phyloP scores from a whole-genome alignment of 2,329 filamentous ascomycete genomes.

The Phoma sp. region DNA sequence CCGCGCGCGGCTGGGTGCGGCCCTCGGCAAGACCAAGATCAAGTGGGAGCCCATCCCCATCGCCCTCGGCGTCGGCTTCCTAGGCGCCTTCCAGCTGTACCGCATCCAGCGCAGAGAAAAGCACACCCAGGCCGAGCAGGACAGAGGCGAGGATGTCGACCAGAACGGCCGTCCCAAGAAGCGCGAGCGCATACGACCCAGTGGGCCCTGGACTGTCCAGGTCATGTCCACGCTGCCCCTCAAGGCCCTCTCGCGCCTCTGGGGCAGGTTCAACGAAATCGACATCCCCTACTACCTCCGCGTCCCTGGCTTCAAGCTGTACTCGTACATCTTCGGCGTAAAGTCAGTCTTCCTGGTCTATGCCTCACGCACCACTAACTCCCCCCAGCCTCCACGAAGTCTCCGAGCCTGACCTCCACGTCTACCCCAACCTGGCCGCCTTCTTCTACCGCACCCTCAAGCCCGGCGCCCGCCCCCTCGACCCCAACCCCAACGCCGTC shows the following conservation, averaged over 20 bases:
- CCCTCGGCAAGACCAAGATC: slow-evolving; percentile 69
- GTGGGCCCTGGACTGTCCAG: slow-evolving; percentile 90
- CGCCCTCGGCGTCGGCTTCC: slow-evolving; percentile 81
- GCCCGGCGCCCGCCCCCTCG: slow-evolving; percentile 82
- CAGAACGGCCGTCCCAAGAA: slow-evolving; percentile 55
- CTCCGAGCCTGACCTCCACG: slow-evolving; percentile 83
- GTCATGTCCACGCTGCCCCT: slow-evolving; percentile 92
- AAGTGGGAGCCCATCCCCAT: slow-evolving; percentile 93
- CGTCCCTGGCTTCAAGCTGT: slow-evolving; percentile 88
- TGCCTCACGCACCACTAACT: slow-evolving; percentile 48
- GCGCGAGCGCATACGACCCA: slow-evolving; percentile 73
- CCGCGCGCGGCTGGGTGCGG: slow-evolving; percentile 61
- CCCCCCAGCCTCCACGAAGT: slow-evolving; percentile 76
- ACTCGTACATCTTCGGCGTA: slow-evolving; percentile 90
- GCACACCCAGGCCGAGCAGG: slow-evolving; percentile 48
- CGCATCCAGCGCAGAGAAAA: slow-evolving; percentile 67
- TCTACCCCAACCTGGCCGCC: slow-evolving; percentile 88
- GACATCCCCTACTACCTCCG: slow-evolving; percentile 87
- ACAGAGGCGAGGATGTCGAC: slow-evolving; percentile 55
- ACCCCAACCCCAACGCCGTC: slow-evolving; percentile 79
- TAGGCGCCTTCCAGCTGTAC: slow-evolving; percentile 84
- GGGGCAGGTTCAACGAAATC: slow-evolving; percentile 91
- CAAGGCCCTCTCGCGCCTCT: slow-evolving; percentile 86
- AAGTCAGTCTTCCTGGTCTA: slow-evolving; percentile 55
- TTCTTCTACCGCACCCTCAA: slow-evolving; percentile 98